phyloP scores from a whole-genome alignment of 1,284 basidiomycete genomes.

The Peniophora sp. region DNA sequence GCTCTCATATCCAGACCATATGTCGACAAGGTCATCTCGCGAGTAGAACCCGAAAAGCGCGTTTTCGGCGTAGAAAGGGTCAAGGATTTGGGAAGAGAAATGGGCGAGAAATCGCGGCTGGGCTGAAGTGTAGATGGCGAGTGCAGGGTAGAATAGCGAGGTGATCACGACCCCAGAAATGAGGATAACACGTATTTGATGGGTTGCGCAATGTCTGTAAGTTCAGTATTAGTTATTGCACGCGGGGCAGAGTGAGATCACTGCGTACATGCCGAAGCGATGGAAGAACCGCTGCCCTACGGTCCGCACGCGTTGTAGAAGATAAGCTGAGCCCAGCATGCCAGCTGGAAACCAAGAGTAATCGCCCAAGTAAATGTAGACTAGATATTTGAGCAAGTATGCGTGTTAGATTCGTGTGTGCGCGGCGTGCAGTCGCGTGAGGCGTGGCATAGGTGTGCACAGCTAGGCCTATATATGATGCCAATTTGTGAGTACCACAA shows the following conservation, averaged over 20 bases:
- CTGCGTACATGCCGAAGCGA: constrained; percentile 66
- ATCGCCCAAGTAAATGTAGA: background rate
- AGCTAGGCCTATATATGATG: no score
- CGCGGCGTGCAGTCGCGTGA: background rate
- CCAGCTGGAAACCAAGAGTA: background rate
- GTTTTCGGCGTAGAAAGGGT: constrained; percentile 50
- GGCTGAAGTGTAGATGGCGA: constrained; percentile 76
- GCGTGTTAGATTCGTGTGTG: background rate
- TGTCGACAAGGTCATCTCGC: constrained; percentile 55
- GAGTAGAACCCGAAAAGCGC: constrained; percentile 41
- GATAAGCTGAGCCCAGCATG: constrained; percentile 9
- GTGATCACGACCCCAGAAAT: constrained; percentile 94
- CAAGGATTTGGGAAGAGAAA: constrained; percentile 47
- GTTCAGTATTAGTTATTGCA: background rate
- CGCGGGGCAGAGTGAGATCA: constrained; percentile 12
- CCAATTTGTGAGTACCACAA: no score
- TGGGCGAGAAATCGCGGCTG: constrained; percentile 54
- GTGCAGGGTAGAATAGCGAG: constrained; percentile 88
- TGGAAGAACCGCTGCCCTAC: constrained; percentile 51
- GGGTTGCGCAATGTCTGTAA: constrained; percentile 73
- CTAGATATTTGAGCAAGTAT: background rate
- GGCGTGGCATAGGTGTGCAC: background rate
- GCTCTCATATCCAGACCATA: constrained; percentile 58
- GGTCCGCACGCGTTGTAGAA: constrained; percentile 28
- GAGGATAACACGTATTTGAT: constrained; percentile 90